Evolutionary conservation across 208 protist genomes (phyloP).

Genomic region (Acanthamoeba royreba): DNA sequence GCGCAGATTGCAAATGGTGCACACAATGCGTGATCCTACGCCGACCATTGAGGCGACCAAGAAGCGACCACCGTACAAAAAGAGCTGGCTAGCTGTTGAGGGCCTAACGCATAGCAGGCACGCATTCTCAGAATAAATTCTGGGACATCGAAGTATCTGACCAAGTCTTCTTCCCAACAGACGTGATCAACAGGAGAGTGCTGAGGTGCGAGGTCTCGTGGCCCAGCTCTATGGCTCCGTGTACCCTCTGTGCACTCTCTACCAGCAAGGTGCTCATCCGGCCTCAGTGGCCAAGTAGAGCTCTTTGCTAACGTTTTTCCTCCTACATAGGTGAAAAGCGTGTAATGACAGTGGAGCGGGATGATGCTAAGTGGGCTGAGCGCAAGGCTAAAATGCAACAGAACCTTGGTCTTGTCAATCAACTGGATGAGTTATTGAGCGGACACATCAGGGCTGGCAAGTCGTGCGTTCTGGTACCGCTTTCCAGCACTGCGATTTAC

Average conservation of each 20-base stretch:
- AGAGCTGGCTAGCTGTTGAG: background rate
- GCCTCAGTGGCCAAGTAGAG: too few relatives aligned
- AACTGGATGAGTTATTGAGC: too few relatives aligned
- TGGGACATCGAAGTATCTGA: background rate
- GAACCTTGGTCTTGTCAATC: too few relatives aligned
- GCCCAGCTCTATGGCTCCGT: background rate
- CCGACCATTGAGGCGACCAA: background rate
- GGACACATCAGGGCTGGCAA: too few relatives aligned
- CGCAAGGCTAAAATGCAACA: too few relatives aligned
- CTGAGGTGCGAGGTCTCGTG: background rate
- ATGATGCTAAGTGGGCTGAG: too few relatives aligned
- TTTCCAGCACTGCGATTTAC: too few relatives aligned
- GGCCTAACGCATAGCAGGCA: background rate
- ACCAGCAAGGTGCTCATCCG: background rate
- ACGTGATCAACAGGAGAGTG: background rate
- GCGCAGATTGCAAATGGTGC: background rate
- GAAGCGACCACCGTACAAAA: background rate
- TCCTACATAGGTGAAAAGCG: too few relatives aligned
- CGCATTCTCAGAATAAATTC: background rate
- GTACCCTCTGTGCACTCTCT: background rate
- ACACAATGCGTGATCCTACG: background rate
- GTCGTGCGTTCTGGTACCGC: too few relatives aligned
- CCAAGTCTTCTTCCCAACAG: background rate
- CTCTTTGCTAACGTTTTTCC: too few relatives aligned
- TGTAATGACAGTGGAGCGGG: too few relatives aligned